These are phyloP conservation scores for Rhizophagus clarus DNA, from an alignment of 192 early-diverging fungal species.

Conservation along the genomic window DNA sequence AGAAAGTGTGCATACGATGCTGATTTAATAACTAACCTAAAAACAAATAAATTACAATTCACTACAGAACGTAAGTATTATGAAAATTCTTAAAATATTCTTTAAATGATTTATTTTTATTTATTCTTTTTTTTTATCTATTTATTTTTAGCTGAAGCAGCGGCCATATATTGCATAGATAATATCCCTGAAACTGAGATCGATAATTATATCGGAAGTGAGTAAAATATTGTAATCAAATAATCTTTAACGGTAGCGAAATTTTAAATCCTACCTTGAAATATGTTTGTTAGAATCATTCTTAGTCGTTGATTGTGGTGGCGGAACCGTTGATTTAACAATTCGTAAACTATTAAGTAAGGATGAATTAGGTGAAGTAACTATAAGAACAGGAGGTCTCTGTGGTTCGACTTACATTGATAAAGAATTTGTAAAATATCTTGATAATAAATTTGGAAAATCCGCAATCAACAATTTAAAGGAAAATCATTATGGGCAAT, in stretches of 20 bases:
- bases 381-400: not conserved
- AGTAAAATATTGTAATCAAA: too few relatives aligned
- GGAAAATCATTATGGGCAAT: constrained; percentile 13
- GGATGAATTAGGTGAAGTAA: not conserved
- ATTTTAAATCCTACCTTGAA: too few relatives aligned
- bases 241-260: too few relatives aligned
- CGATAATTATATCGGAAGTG: not conserved
- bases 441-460: not conserved
- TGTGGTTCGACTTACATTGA: constrained; percentile 18
- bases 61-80: too few relatives aligned
- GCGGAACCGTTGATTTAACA: constrained; percentile 38
- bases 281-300: constrained; percentile 5
- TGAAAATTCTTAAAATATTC: not conserved
- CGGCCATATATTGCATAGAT: constrained; percentile 16
- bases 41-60: too few relatives aligned
- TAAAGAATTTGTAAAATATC: constrained; percentile 16
- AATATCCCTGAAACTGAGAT: not conserved
- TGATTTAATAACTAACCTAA: constrained; percentile 32
- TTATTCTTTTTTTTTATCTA: too few relatives aligned
- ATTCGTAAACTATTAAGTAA: constrained; percentile 3
- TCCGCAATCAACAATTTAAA: not conserved
- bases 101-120: not conserved
- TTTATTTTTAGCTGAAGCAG: constrained; percentile 5
- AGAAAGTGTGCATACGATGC: constrained; percentile 56
- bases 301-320: constrained; percentile 32